Percentiles rank a stretch among this genome's conserved stretches.
phyloP scores from a whole-genome alignment of 2,329 filamentous ascomycete genomes.

The Clathrospora elynae region DNA sequence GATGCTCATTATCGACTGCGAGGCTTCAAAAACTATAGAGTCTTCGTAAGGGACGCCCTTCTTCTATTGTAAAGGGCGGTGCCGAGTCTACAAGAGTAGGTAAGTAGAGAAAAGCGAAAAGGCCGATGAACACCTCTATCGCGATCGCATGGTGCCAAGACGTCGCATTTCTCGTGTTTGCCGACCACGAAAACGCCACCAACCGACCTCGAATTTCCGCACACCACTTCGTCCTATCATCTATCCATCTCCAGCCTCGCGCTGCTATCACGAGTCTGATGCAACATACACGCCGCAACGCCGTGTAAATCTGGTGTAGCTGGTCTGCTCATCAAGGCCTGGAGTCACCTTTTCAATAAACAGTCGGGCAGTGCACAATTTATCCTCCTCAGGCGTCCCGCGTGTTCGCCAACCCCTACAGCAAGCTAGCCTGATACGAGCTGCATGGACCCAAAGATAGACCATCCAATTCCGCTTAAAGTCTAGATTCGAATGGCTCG shows the following conservation, averaged over 20 bases:
- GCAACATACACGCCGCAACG: background rate
- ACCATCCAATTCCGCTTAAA: constrained; percentile 23
- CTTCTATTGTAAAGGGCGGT: too few relatives aligned
- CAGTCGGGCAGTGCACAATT: constrained; percentile 16
- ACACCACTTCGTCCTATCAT: background rate
- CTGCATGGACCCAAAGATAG: constrained; percentile 24
- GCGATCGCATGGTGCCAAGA: constrained; percentile 13
- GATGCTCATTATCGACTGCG: too few relatives aligned
- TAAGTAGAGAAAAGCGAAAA: background rate
- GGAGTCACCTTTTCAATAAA: constrained; percentile 17
- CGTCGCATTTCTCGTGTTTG: constrained; percentile 12
- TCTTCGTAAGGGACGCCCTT: background rate
- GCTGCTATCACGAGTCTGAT: background rate
- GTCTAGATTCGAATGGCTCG: constrained; percentile 16
- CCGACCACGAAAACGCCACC: constrained; percentile 11
- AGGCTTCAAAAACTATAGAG: background rate
- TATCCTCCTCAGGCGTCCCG: constrained; percentile 21
- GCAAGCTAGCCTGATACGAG: constrained; percentile 10
- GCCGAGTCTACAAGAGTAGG: background rate
- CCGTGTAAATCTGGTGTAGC: background rate
- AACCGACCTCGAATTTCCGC: constrained; percentile 4
- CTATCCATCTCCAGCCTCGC: constrained; percentile 1
- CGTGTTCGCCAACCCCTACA: constrained; percentile 15
- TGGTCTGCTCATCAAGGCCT: constrained; percentile 1
- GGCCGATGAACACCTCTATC: constrained; percentile 7